Percentiles rank a stretch among this genome's conserved stretches.
Conservation (phyloP, 2,329 filamentous ascomycete species). For the Neopestalotiopsis clavispora region DNA sequence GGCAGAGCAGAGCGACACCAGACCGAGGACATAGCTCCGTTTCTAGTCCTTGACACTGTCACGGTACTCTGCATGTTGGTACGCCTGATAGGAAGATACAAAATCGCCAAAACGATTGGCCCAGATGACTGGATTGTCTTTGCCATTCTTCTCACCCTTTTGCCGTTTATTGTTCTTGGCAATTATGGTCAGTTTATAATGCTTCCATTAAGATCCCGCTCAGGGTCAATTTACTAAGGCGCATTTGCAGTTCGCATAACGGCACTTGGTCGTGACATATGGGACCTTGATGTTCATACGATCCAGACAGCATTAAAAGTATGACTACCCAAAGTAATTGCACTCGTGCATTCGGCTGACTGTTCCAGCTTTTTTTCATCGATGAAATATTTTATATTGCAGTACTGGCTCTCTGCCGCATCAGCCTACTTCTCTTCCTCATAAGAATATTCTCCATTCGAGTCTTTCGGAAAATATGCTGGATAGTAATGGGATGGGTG, state of each 20-base stretch:
- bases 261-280: slow-evolving; percentile 19
- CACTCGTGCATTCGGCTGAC: background rate
- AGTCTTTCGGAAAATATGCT: slow-evolving; percentile 18
- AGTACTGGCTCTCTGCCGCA: slow-evolving; percentile 36
- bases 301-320: slow-evolving; percentile 20
- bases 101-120: background rate
- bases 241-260: slow-evolving; percentile 18
- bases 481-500: slow-evolving; percentile 20
- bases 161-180: slow-evolving; percentile 16
- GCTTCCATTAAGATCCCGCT: background rate
- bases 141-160: slow-evolving; percentile 13
- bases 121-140: slow-evolving; percentile 18
- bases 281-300: slow-evolving; percentile 17
- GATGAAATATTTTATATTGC: slow-evolving; percentile 17
- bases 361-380: slow-evolving; percentile 22
- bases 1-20: slow-evolving; percentile 11
- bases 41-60: slow-evolving; percentile 15
- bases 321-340: background rate
- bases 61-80: slow-evolving; percentile 11
- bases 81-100: slow-evolving; percentile 13
- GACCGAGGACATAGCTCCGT: slow-evolving; percentile 17
- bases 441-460: slow-evolving; percentile 19
- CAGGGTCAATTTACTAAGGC: background rate
- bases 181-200: slow-evolving; percentile 12
- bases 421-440: slow-evolving; percentile 29